Conservation (phyloP, 495 filamentous ascomycete species). For the Aspergillus campestris region DNA sequence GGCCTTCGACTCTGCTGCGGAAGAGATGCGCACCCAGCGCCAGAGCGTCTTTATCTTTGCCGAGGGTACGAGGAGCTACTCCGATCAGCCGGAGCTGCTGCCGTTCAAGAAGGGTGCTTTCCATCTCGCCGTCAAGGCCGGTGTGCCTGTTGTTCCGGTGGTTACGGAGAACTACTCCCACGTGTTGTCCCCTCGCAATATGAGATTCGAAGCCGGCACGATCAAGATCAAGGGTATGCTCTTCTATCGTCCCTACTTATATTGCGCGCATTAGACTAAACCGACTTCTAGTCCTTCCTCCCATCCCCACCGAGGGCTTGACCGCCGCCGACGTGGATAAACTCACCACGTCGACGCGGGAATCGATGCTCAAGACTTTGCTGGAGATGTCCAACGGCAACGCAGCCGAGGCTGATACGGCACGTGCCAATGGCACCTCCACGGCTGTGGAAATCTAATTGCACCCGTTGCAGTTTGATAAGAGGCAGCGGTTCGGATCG, state of each 20-base stretch:
- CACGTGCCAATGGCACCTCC: slow-evolving; percentile 22
- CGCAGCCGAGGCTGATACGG: slow-evolving; percentile 11
- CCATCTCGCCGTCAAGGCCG: slow-evolving; percentile 88
- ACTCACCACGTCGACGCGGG: slow-evolving; percentile 59
- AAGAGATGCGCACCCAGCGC: slow-evolving; percentile 62
- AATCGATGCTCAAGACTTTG: slow-evolving; percentile 73
- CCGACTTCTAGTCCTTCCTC: slow-evolving; percentile 56
- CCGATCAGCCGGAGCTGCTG: slow-evolving; percentile 66
- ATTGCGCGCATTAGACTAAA: neutral
- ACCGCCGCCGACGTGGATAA: slow-evolving; percentile 74
- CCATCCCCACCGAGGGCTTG: slow-evolving; percentile 73
- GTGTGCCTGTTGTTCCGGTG: slow-evolving; percentile 84
- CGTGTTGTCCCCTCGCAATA: slow-evolving; percentile 59
- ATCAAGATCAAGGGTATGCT: slow-evolving; percentile 73
- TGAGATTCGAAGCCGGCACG: slow-evolving; percentile 62
- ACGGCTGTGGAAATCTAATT: slow-evolving; percentile 34
- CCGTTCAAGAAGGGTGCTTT: slow-evolving; percentile 99
- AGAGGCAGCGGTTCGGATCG: neutral
- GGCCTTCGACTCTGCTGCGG: slow-evolving; percentile 75
- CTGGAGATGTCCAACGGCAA: slow-evolving; percentile 45
- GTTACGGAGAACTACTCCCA: slow-evolving; percentile 81
- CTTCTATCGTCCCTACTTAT: neutral
- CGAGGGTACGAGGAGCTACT: slow-evolving; percentile 89
- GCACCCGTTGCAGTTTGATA: too few species aligned
- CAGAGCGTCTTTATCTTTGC: slow-evolving; percentile 93